Evolutionary conservation across 2,329 filamentous ascomycete species (phyloP).

Genomic region (Clarireedia hainanense): DNA sequence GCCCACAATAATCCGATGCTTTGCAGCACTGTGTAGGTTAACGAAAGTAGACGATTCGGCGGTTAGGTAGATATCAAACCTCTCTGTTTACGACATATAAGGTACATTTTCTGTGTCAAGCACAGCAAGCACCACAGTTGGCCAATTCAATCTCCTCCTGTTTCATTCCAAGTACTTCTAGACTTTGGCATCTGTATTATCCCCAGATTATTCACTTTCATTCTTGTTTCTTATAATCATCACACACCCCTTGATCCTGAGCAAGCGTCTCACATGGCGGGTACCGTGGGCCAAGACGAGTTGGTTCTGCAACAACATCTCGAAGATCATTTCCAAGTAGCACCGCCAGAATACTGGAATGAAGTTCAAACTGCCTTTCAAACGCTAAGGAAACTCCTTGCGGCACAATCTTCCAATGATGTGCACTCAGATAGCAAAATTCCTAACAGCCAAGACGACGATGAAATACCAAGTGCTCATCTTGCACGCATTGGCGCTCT

Average conservation of each 20-base stretch:
- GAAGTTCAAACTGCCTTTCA: not conserved
- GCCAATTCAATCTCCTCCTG: too few relatives aligned
- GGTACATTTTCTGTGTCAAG: not conserved
- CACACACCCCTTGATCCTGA: not conserved
- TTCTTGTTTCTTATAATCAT: not conserved
- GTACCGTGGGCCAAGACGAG: not conserved
- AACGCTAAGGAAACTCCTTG: not conserved
- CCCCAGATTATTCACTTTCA: not conserved
- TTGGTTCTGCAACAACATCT: not conserved
- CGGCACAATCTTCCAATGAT: not conserved
- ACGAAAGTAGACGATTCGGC: not conserved
- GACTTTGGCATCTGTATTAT: not conserved
- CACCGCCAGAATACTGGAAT: not conserved
- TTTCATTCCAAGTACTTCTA: not conserved
- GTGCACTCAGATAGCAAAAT: not conserved
- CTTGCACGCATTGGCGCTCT: not conserved
- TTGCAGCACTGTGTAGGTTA: not conserved
- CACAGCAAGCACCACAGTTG: not conserved
- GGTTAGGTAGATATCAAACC: not conserved
- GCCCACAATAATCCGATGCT: not conserved
- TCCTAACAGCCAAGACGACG: not conserved
- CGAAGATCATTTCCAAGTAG: not conserved
- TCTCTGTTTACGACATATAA: not conserved
- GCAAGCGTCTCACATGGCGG: not conserved
- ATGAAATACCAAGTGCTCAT: conserved; percentile 3